These are phyloP conservation scores for Fistulifera solaris DNA, from an alignment of 108 stramenopile genomes.

Conservation along the genomic window DNA sequence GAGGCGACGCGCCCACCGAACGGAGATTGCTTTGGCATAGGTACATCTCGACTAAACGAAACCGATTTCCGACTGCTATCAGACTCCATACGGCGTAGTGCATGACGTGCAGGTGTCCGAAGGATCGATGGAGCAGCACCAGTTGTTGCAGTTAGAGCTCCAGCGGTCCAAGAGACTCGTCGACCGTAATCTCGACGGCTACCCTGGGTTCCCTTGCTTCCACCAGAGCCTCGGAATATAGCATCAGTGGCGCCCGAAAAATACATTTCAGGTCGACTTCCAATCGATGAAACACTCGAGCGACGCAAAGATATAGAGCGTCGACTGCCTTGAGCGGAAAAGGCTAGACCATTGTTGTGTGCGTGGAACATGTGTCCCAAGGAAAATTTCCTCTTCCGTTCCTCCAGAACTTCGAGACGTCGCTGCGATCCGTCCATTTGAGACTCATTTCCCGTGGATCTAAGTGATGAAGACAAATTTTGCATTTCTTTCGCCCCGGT, in stretches of 20 bases:
- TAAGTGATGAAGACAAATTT: background rate
- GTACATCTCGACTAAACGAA: background rate
- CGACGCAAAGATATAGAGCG: background rate
- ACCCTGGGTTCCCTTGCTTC: background rate
- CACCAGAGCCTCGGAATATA: background rate
- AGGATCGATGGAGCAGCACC: background rate
- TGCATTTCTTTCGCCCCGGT: background rate
- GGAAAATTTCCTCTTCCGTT: constrained; percentile 9
- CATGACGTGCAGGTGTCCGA: background rate
- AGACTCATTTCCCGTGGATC: background rate
- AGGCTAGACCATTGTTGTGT: constrained; percentile 32
- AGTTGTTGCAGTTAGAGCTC: background rate
- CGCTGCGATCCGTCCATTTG: constrained; percentile 17
- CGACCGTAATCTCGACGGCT: background rate
- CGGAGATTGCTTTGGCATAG: background rate
- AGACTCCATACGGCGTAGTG: constrained; percentile 6
- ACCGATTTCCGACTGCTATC: constrained; percentile 13
- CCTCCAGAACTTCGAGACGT: constrained; percentile 18
- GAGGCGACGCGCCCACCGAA: background rate
- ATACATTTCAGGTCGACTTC: background rate
- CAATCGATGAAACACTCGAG: too few species aligned
- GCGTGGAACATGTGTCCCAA: constrained; percentile 31
- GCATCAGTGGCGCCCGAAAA: background rate
- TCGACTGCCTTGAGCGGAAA: background rate
- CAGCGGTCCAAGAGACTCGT: constrained; percentile 1